Percentiles rank a stretch among this genome's conserved stretches.
Evolutionary conservation across 805 yeast genomes (phyloP).

Genomic region (Candida tibetensis): DNA sequence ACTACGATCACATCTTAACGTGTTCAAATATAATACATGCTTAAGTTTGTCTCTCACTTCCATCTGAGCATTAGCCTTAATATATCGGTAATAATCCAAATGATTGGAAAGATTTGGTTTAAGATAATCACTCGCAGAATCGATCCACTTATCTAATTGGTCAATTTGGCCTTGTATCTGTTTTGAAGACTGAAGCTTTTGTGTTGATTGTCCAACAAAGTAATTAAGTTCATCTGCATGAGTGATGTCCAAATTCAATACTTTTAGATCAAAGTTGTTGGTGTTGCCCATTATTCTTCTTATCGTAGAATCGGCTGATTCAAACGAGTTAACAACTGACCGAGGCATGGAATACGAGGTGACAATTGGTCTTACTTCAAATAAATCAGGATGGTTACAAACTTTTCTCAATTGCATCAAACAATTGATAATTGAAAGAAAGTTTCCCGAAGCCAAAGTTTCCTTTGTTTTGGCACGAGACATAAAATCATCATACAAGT

Average conservation of each 20-base stretch:
- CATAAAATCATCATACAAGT: conserved; percentile 93
- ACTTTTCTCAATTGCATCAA: conserved; percentile 97
- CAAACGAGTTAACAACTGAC: conserved; percentile 54
- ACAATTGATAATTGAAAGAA: conserved; percentile 91
- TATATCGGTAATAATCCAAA: conserved; percentile 57
- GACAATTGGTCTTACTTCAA: conserved; percentile 91
- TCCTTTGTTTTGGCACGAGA: conserved; percentile 93
- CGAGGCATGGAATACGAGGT: conserved; percentile 80
- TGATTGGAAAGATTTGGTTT: conserved; percentile 35
- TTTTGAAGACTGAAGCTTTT: conserved; percentile 45
- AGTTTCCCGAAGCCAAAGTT: conserved; percentile 91
- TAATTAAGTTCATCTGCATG: conserved; percentile 44
- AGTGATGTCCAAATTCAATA: conserved; percentile 61
- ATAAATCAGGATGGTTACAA: conserved; percentile 95
- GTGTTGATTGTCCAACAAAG: conserved; percentile 44
- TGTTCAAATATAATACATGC: conserved; percentile 62
- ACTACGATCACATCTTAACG: conserved; percentile 57
- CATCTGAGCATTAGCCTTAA: conserved; percentile 50
- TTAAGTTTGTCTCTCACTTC: conserved; percentile 51
- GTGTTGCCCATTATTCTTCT: conserved; percentile 20
- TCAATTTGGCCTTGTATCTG: conserved; percentile 44
- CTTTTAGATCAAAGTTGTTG: conserved; percentile 9
- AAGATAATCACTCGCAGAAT: conserved; percentile 16
- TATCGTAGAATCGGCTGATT: conserved; percentile 25
- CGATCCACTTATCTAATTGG: conserved; percentile 38